Conservation (phyloP, 192 early-diverging fungal genomes). For the Coemansia sp. region DNA sequence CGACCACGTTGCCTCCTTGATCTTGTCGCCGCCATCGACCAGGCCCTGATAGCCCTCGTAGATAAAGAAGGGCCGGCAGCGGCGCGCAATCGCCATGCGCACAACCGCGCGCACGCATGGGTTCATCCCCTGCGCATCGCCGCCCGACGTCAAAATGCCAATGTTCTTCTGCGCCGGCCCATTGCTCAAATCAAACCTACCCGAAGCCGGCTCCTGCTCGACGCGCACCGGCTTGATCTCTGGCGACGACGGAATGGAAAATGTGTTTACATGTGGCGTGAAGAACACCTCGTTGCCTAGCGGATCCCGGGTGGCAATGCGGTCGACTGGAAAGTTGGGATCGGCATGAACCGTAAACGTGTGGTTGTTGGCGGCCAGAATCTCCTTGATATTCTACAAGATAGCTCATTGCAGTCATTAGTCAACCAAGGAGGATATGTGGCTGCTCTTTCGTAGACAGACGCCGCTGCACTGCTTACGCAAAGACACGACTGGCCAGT, state of each 20-base stretch:
- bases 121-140: conserved; percentile 98
- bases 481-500: background rate
- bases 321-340: conserved; percentile 22
- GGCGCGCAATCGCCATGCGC: conserved; percentile 75
- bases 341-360: conserved; percentile 33
- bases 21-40: conserved; percentile 86
- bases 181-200: background rate
- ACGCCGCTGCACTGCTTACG: background rate
- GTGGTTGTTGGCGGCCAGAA: conserved; percentile 4
- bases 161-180: conserved; percentile 62
- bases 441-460: background rate
- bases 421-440: background rate
- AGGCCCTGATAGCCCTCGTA: conserved; percentile 97
- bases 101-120: conserved; percentile 88
- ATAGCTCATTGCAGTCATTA: background rate
- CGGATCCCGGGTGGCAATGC: conserved; percentile 65
- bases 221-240: conserved; percentile 11
- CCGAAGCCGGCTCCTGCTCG: background rate
- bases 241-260: conserved; percentile 45
- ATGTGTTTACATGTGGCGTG: conserved; percentile 56
- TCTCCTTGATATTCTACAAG: conserved; percentile 18
- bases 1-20: conserved; percentile 79
- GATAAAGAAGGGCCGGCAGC: conserved; percentile 81
- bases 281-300: conserved; percentile 77
- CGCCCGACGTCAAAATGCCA: conserved; percentile 90